phyloP scores from a whole-genome alignment of 768 basidiomycete genomes.

The Leucocoprinus leucothites region DNA sequence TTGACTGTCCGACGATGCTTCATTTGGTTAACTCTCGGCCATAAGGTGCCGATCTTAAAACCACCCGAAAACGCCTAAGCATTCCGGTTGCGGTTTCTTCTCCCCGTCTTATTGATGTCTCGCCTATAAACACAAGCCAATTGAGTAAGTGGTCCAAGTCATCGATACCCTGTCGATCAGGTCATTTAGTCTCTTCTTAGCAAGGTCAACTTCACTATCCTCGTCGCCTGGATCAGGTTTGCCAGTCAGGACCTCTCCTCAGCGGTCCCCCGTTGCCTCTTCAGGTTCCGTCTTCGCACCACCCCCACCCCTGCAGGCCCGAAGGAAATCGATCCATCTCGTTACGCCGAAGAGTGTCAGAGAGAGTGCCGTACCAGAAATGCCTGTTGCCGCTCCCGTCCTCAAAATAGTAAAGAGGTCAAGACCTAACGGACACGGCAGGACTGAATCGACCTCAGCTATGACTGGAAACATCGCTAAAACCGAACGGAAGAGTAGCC shows the following conservation, averaged over 20 bases:
- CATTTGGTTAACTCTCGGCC: neutral
- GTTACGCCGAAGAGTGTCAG: conserved; percentile 6
- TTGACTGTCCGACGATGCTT: neutral
- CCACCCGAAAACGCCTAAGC: conserved; percentile 6
- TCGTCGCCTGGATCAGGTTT: neutral
- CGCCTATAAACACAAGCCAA: neutral
- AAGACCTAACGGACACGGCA: conserved; percentile 3
- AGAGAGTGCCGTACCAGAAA: conserved; percentile 10
- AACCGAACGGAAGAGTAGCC: neutral
- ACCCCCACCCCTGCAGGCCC: neutral
- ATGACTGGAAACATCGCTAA: neutral
- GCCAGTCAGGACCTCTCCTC: neutral
- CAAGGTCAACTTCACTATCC: neutral
- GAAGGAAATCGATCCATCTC: conserved; percentile 1
- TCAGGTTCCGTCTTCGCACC: neutral
- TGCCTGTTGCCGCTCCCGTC: conserved; percentile 39
- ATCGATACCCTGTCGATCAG: neutral
- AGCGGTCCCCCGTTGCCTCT: neutral
- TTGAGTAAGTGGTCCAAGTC: neutral
- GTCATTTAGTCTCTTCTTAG: neutral
- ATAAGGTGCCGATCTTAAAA: conserved; percentile 3
- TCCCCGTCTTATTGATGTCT: conserved; percentile 7
- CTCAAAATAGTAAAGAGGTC: conserved; percentile 46
- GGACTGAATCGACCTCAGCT: conserved; percentile 3
- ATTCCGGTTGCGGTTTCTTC: conserved; percentile 11